Evolutionary conservation across 106 monocot species (phyloP).

Genomic region (Apostasia shenzhenica): DNA sequence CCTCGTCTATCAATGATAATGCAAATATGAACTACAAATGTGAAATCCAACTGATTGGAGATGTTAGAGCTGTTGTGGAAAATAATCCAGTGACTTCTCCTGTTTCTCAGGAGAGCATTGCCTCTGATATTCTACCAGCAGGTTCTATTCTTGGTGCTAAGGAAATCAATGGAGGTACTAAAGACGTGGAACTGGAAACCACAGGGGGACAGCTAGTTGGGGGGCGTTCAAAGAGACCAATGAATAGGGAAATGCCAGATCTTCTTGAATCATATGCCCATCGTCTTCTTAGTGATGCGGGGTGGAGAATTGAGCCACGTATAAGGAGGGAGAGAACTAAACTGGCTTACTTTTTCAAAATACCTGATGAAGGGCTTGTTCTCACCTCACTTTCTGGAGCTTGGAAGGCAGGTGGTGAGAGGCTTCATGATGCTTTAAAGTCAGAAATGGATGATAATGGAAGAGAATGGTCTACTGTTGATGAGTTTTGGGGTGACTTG

Average conservation of each 20-base stretch:
- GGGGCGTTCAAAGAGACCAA: conserved; percentile 10
- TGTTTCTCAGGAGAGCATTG: conserved; percentile 35
- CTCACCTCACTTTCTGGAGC: conserved; percentile 49
- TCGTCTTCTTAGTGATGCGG: conserved; percentile 52
- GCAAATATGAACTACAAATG: neutral
- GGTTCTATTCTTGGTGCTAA: neutral
- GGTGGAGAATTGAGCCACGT: conserved; percentile 57
- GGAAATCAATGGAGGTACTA: conserved; percentile 8
- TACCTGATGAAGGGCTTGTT: conserved; percentile 26
- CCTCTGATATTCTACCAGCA: conserved; percentile 10
- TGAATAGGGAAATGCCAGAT: conserved; percentile 32
- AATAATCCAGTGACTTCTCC: conserved; percentile 17
- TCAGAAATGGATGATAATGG: conserved; percentile 19
- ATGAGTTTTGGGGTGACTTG: conserved; percentile 71
- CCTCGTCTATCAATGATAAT: conserved; percentile 1
- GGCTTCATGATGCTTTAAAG: conserved; percentile 14
- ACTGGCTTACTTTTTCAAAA: conserved; percentile 36
- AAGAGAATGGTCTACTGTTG: conserved; percentile 59
- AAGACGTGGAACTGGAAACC: conserved; percentile 1
- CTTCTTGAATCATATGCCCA: conserved; percentile 60
- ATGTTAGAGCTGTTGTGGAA: conserved; percentile 12
- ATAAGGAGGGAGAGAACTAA: conserved; percentile 42
- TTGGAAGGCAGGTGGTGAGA: conserved; percentile 74
- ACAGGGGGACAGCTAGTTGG: conserved; percentile 1
- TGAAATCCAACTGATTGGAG: conserved; percentile 2